A percentile compares a stretch with the other conserved stretches of the same genome.
Conservation (phyloP, 768 basidiomycete species). For the Clitopilus hobsonii region DNA sequence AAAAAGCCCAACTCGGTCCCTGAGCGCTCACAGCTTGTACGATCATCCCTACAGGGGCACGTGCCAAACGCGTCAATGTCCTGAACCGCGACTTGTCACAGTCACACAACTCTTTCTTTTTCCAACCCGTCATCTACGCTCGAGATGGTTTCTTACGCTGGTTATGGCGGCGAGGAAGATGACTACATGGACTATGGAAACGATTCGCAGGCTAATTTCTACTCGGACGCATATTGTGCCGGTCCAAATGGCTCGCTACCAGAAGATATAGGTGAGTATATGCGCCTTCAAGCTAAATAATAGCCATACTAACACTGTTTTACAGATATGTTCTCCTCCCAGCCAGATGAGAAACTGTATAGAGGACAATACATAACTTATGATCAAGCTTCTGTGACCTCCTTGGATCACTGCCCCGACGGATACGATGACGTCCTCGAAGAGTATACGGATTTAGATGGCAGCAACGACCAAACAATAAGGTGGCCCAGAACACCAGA, state of each 20-base stretch:
- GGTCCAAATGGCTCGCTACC: slow-evolving; percentile 9
- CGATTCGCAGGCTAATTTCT: slow-evolving; percentile 8
- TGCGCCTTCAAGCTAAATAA: slow-evolving; percentile 17
- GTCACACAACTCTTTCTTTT: neutral
- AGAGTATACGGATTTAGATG: slow-evolving; percentile 4
- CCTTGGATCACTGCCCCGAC: neutral
- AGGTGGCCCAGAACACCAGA: too few relatives aligned
- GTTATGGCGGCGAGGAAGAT: neutral
- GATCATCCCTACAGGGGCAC: neutral
- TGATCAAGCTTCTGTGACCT: too few relatives aligned
- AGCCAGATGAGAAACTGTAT: too few relatives aligned
- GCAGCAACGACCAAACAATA: too few relatives aligned
- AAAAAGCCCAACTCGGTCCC: neutral
- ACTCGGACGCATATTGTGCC: neutral
- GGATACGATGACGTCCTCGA: slow-evolving; percentile 12
- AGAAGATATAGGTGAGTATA: slow-evolving; percentile 32
- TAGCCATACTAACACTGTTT: slow-evolving; percentile 1
- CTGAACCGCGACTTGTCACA: neutral
- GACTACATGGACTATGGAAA: slow-evolving; percentile 6
- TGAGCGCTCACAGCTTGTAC: neutral
- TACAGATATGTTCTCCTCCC: slow-evolving; percentile 13
- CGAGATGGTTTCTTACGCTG: neutral
- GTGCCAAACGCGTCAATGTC: neutral
- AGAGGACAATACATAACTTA: too few relatives aligned
- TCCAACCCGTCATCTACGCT: neutral